Evolutionary conservation across 2,329 filamentous ascomycete species (phyloP).

Genomic region (Colletotrichum lini): DNA sequence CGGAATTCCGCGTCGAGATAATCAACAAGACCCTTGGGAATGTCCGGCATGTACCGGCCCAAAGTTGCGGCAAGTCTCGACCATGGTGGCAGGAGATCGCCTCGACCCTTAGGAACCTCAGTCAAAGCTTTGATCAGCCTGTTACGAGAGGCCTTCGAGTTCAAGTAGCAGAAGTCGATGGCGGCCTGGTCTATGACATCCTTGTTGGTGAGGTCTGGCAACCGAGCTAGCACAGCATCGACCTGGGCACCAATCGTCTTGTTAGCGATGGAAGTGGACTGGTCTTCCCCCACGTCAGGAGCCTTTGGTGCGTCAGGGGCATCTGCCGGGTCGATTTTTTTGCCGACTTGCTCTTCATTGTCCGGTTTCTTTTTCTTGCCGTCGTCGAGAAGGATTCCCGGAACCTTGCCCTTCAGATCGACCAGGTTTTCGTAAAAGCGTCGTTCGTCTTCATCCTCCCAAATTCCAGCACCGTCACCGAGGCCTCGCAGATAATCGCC

Average conservation of each 20-base stretch:
- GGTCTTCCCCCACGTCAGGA: slow-evolving; percentile 77
- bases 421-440: slow-evolving; percentile 98
- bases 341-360: slow-evolving; percentile 84
- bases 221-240: slow-evolving; percentile 86
- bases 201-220: slow-evolving; percentile 94
- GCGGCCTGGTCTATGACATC: slow-evolving; percentile 93
- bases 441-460: slow-evolving; percentile 98
- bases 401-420: slow-evolving; percentile 95
- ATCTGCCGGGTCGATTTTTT: slow-evolving; percentile 74
- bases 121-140: slow-evolving; percentile 92
- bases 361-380: slow-evolving; percentile 94
- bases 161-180: slow-evolving; percentile 97
- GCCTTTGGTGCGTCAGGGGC: slow-evolving; percentile 65
- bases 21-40: slow-evolving; percentile 91
- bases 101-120: slow-evolving; percentile 93
- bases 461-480: slow-evolving; percentile 92
- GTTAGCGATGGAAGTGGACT: slow-evolving; percentile 95
- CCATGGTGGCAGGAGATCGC: slow-evolving; percentile 91
- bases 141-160: slow-evolving; percentile 98
- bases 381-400: slow-evolving; percentile 92
- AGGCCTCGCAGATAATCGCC: slow-evolving; percentile 93
- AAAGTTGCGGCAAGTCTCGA: slow-evolving; percentile 94
- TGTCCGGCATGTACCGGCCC: slow-evolving; percentile 92
- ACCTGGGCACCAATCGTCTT: slow-evolving; percentile 98
- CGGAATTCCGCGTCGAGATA: slow-evolving; percentile 97